Evolutionary conservation across 225 moss, liverwort and hornwort species (phyloP).

Genomic region (Polytrichum commune): DNA sequence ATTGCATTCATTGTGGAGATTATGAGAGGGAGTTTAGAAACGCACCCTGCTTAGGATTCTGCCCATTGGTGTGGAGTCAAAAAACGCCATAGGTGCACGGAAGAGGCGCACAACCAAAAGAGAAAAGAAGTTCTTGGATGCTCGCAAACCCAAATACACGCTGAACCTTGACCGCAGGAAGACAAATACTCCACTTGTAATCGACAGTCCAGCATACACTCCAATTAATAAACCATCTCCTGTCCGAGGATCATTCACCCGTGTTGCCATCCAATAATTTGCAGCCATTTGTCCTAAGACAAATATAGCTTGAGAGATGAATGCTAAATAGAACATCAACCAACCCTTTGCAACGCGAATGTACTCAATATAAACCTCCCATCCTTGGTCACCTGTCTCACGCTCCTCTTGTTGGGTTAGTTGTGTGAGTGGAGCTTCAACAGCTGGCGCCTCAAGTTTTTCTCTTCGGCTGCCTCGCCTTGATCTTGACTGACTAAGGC

Average conservation of each 20-base stretch:
- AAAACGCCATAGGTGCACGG: constrained; percentile 74
- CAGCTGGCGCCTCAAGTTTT: not conserved
- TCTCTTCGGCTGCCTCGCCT: constrained; percentile 19
- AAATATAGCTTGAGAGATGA: constrained; percentile 26
- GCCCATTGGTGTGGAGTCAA: constrained; percentile 77
- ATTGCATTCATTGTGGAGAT: too few relatives aligned
- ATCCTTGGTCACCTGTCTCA: constrained; percentile 52
- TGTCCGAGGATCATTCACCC: constrained; percentile 27
- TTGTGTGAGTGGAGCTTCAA: constrained; percentile 24
- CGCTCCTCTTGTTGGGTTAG: constrained; percentile 57
- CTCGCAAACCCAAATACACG: constrained; percentile 42
- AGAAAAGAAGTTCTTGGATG: constrained; percentile 47
- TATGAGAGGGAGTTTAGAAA: not conserved
- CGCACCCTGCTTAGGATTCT: constrained; percentile 70
- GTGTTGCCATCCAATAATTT: constrained; percentile 51
- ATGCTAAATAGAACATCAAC: constrained; percentile 20
- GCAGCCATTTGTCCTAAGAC: constrained; percentile 47
- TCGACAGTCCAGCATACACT: constrained; percentile 47
- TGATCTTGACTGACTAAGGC: constrained; percentile 15
- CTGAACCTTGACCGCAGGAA: constrained; percentile 43
- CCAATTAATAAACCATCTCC: constrained; percentile 37
- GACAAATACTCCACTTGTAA: constrained; percentile 47
- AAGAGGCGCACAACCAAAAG: constrained; percentile 43
- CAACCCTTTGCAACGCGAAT: constrained; percentile 42
- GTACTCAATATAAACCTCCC: constrained; percentile 39